phyloP scores from a whole-genome alignment of 2,329 filamentous ascomycete species.

The Catunica adiposa region DNA sequence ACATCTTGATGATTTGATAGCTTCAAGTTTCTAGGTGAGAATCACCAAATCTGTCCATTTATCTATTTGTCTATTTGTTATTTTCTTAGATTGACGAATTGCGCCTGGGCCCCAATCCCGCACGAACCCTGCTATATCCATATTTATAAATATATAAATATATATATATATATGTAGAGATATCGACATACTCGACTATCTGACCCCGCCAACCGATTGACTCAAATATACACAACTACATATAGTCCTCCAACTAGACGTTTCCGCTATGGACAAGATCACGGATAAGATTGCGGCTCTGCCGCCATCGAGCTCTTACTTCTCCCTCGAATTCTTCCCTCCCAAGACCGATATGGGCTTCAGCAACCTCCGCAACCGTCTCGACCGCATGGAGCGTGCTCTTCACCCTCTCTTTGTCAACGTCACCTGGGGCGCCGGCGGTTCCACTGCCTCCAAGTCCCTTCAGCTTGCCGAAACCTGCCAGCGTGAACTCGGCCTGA shows the following conservation, averaged over 20 bases:
- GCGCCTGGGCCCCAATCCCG: no score
- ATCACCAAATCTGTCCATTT: no score
- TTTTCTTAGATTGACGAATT: no score
- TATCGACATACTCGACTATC: not conserved
- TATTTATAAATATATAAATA: no score
- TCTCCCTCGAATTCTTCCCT: slow-evolving; percentile 98
- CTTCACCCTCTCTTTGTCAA: slow-evolving; percentile 88
- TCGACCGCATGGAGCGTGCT: slow-evolving; percentile 87
- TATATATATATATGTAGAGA: no score
- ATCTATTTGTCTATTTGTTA: no score
- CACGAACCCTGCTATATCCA: no score
- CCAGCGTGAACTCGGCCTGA: slow-evolving; percentile 78
- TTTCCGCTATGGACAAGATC: slow-evolving; percentile 57
- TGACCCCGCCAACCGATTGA: not conserved
- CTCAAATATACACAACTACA: not conserved
- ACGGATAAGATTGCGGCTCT: slow-evolving; percentile 89
- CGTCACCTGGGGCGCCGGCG: slow-evolving; percentile 94
- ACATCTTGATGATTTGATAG: no score
- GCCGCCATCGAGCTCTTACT: slow-evolving; percentile 66
- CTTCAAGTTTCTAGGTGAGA: no score
- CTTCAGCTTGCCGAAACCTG: slow-evolving; percentile 90
- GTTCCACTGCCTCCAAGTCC: slow-evolving; percentile 78
- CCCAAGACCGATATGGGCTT: slow-evolving; percentile 95
- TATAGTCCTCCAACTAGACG: not conserved
- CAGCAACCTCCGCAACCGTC: slow-evolving; percentile 77